phyloP scores from a whole-genome alignment of 371 early-diverging fungal genomes.

The Scutellospora calospora region DNA sequence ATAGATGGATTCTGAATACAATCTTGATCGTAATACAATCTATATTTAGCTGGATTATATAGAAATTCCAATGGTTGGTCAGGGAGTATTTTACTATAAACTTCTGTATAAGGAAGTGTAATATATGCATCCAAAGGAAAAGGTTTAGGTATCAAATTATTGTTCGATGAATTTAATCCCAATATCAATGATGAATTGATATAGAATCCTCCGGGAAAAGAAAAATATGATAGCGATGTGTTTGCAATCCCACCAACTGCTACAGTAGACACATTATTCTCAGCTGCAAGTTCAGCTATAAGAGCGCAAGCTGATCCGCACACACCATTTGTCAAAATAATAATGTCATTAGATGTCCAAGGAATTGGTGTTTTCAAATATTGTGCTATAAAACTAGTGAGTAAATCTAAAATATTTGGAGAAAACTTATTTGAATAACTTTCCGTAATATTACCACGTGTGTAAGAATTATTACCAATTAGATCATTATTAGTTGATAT shows the following conservation, averaged over 20 bases:
- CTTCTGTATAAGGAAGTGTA: not conserved
- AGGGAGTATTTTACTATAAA: not conserved
- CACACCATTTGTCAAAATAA: slow-evolving; percentile 3
- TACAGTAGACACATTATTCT: not conserved
- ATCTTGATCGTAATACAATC: not conserved
- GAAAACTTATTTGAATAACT: not conserved
- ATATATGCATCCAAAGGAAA: not conserved
- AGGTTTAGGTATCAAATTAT: not conserved
- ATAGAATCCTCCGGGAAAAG: not conserved
- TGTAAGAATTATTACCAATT: not conserved
- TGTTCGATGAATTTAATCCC: not conserved
- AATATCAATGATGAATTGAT: not conserved
- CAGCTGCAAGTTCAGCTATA: not conserved
- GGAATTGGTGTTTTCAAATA: no score
- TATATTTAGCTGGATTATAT: not conserved
- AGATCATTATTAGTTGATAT: not conserved
- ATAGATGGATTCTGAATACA: not conserved
- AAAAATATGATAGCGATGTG: not conserved
- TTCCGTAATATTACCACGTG: not conserved
- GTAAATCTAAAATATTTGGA: no score
- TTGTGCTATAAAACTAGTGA: not conserved
- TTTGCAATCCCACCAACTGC: not conserved
- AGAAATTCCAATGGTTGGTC: not conserved
- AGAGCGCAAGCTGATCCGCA: not conserved
- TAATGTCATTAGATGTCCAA: not conserved